A percentile compares a stretch with the other conserved stretches of the same genome.
phyloP scores from a whole-genome alignment of 2,329 filamentous ascomycete genomes.

The Colletotrichum aenigma region DNA sequence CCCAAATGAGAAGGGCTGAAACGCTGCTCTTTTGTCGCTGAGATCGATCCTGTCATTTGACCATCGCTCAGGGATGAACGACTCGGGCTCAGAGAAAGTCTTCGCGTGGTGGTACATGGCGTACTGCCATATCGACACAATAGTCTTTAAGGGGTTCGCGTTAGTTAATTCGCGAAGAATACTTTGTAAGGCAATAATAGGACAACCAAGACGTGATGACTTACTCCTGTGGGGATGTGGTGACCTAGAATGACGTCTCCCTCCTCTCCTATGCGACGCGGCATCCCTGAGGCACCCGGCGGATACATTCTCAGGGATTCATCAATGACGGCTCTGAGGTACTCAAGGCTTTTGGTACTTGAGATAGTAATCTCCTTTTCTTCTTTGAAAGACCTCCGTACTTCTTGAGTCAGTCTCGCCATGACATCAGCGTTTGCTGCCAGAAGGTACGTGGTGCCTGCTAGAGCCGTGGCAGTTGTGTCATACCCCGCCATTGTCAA shows the following conservation, averaged over 20 bases:
- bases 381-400: constrained; percentile 33
- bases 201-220: accelerated
- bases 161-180: accelerated
- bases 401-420: constrained; percentile 36
- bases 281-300: constrained; percentile 24
- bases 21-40: constrained; percentile 22
- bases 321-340: constrained; percentile 42
- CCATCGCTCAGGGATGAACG: constrained; percentile 47
- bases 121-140: constrained; percentile 47
- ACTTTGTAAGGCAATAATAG: accelerated
- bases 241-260: constrained; percentile 33
- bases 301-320: constrained; percentile 47
- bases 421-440: constrained; percentile 29
- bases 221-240: constrained; percentile 34
- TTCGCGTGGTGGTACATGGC: constrained; percentile 43
- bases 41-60: constrained; percentile 20
- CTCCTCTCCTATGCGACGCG: constrained; percentile 28
- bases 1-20: constrained; percentile 32
- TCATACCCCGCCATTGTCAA: constrained; percentile 34
- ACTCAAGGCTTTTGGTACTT: constrained; percentile 32
- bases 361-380: constrained; percentile 39
- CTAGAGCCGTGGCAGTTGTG: constrained; percentile 34
- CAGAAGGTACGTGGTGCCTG: constrained; percentile 29
- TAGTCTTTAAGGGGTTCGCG: constrained; percentile 31
- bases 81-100: constrained; percentile 47